Base-by-base conservation (phyloP, 1,284 basidiomycete genomes). In the Cutaneotrichosporon sp. region DNA sequence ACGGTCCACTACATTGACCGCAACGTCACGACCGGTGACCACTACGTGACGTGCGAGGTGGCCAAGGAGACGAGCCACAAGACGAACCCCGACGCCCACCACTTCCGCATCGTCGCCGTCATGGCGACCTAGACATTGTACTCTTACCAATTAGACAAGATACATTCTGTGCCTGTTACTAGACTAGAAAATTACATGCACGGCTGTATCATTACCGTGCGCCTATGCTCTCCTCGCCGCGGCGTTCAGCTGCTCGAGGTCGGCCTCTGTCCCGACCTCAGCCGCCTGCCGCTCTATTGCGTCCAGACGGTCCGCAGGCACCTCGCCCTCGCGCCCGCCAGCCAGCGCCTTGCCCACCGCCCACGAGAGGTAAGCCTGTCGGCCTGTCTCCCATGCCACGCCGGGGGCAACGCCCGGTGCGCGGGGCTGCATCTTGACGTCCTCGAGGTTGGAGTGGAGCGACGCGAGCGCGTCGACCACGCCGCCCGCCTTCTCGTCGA, bases 51-150 rank as follows among this genome's bases (percentile, higher is more conserved):
- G 4, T 81, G 80, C 68, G 72, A 80, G 61, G 66, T 81, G 27
- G 38, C 74, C 6, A n/a, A 68, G n/a, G 68, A 71, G 18, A 74
- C 79, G 10, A 71, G 70, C 3, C 74, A 81, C 66, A 77, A 77
- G 7, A 64, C 58, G 7, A 72, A 78, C 49, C 61, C 71, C 4
- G 64, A 74, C 22, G 78, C 79, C 25, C 77, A 79, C 66, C 73
- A 81, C 54, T 81, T 80, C 69, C 69, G 80, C 29, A 67, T 81
- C 27, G 79, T 80, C 45, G 79, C 79, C 2, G 72, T 81, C 60
- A 80, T 80, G 75, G 77, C 79, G 13, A 78, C 79, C 9, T 81
- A 72, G 66, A 34, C 46, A 10, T 24, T 38, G 25, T 42, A 27
- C 13, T 38, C 36, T 27, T 25, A 42, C 22, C 34, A 42, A 22